These are phyloP conservation scores for Apiospora marii DNA, from an alignment of 2,329 filamentous ascomycete genomes.

Conservation along the genomic window DNA sequence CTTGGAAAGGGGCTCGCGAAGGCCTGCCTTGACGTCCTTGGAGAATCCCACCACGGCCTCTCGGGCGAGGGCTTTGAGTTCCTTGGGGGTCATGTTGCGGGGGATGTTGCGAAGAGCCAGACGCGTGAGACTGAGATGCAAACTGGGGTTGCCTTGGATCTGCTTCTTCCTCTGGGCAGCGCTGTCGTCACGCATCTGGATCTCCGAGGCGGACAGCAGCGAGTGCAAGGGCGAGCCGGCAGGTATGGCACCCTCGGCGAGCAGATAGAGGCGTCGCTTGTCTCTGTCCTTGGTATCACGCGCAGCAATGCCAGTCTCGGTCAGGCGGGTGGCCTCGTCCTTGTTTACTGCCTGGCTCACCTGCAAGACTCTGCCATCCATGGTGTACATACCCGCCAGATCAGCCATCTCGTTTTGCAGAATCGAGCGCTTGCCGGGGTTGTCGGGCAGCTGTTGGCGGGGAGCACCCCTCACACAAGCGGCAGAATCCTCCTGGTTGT, in stretches of 20 bases:
- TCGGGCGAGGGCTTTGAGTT: constrained; percentile 88
- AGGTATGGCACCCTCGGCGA: constrained; percentile 85
- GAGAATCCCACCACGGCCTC: constrained; percentile 96
- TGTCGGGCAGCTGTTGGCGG: constrained; percentile 54
- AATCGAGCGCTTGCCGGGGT: constrained; percentile 77
- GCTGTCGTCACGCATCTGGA: constrained; percentile 88
- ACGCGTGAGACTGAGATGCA: constrained; percentile 89
- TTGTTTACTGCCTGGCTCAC: constrained; percentile 86
- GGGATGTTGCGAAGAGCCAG: constrained; percentile 93
- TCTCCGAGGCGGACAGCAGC: constrained; percentile 77
- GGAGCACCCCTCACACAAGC: constrained; percentile 80
- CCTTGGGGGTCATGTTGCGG: constrained; percentile 81
- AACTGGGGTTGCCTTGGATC: constrained; percentile 87
- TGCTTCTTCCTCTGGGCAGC: constrained; percentile 87
- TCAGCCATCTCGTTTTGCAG: constrained; percentile 88
- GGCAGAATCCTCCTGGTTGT: constrained; percentile 76
- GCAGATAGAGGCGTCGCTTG: constrained; percentile 87
- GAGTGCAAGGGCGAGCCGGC: constrained; percentile 80
- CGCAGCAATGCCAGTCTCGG: constrained; percentile 74
- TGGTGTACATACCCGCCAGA: constrained; percentile 82
- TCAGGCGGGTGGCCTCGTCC: constrained; percentile 77
- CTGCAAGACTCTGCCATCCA: constrained; percentile 88
- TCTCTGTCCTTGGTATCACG: constrained; percentile 81
- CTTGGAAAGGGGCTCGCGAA: constrained; percentile 81
- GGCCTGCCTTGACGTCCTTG: constrained; percentile 82